Evolutionary conservation across 768 basidiomycete genomes (phyloP), one percentile per base, ranked within the genome.

Genomic region (Boletus patriciae): DNA sequence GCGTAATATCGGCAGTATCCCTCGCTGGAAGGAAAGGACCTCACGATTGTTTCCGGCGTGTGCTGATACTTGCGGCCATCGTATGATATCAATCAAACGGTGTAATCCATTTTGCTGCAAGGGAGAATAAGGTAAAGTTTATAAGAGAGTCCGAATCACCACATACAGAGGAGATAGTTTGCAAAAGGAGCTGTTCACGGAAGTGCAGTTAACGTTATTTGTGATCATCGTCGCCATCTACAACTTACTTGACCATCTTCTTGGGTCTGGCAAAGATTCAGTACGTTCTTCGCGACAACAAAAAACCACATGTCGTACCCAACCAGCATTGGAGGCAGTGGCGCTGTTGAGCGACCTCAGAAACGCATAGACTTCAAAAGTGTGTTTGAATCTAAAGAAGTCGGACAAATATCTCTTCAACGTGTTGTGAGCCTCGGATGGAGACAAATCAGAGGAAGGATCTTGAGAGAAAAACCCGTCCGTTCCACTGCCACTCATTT

Each of bases 1-100:
- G 34, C 77, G 70, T n/a, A 87, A 67, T 18, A 87, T 58, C 0
- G 81, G 81, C 7, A 87, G 60, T 58, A 79, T 77, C 0, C 80
- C 84, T 27, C 78, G 70, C 58, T 87, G 84, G 55, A 88, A 88
- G 2, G 86, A 86, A 9, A 87, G 72, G 0, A 65, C 58, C 0
- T 68, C 60, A 0, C 60, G 57, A 46, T 55, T 63, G n/a, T 70
- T 71, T 36, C 74, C 80, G 3, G 77, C 76, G 10, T 58, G 54
- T 3, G 66, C 62, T 12, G 76, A 76, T 29, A 87, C 77, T 2
- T 65, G 59, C 0, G 72, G 64, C 76, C 79, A 85, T 6, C 66
- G 66, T 18, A 87, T 63, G 38, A 86, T 71, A 43, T 84, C 81
- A 4, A 66, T 66, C 21, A 87, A 70, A 33, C 83, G 79, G 6